Base-by-base conservation (phyloP, 2,329 filamentous ascomycete genomes). In the Colletotrichum tabaci region DNA sequence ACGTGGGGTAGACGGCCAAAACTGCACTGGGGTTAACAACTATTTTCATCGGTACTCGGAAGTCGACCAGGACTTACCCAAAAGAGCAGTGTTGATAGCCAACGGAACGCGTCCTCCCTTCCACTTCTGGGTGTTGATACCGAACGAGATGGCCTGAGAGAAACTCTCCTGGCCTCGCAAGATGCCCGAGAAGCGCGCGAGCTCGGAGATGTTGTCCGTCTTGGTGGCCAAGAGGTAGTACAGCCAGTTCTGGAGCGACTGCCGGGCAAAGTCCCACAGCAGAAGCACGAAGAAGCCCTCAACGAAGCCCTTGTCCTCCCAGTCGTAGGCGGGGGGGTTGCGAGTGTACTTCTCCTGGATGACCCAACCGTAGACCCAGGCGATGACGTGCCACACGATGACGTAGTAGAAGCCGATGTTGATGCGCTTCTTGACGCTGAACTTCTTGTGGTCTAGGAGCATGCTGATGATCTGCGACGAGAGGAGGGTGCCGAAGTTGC, bases 211-310 rank as follows among this genome's bases (percentile, higher is more conserved):
- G 61, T 88, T 88, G 63, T 89, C 85, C 0, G 87, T 88, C 79
- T 85, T 88, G 6, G 84, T 87, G 0, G 87, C 85, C 2, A 89
- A 78, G 21, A 89, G 79, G 74, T 88, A 89, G 73, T 89, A 89
- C 0, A 89, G 79, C 85, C 86, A 89, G 65, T 88, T 89, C 75
- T 89, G 87, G 23, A 88, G 76, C 0, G 85, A 80, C 74, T 89
- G 87, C 2, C 86, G 80, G 2, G 86, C 80, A 73, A 88, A 88
- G 9, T 82, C 80, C 86, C 85, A 87, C 0, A 87, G 79, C 0
- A 86, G 77, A 1, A 87, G 72, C 3, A 87, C 85, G 61, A 87
- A 87, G 68, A 86, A 83, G 0, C 84, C 85, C 67, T 86, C 81
- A 0, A 80, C 77, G 21, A 86, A 87, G 0, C 85, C 85, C 26